Evolutionary conservation across 106 monocot genomes (phyloP), one percentile per base, ranked within the genome.

Genomic region (Acorus gramineus): DNA sequence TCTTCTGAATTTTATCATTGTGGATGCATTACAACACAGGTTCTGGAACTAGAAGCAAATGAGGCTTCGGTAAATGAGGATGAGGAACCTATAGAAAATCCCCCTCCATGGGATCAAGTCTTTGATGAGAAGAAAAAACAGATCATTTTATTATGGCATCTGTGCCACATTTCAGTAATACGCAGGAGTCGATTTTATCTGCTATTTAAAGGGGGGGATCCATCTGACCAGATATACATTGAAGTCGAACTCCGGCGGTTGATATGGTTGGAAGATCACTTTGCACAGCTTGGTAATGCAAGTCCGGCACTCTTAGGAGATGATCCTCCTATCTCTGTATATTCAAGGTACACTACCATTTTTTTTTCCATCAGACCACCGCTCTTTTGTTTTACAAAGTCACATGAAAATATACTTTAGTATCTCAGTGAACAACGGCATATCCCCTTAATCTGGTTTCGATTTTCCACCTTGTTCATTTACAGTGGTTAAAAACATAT

Each of bases 171-270:
- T 14, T 98, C 96, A 0, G 83, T 98, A 56, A 85, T 88, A 56
- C 96, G 91, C 47, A 68, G 96, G 2, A 85, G 91, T 42, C 96
- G 91, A 50, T 98, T 98, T 55, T 98, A 91, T 63, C 67, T 91
- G 49, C 60, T 98, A 52, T 98, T 98, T 71, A 76, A 66, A 28
- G 28, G 28, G 62, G 96, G 96, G 14, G 96, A 98, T 57, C 76
- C 80, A 63, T 85, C 91, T 28, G 96, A 98, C 73, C 83, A 98
- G 65, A 98, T 98, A 52, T 98, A 98, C 50, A 77, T 98, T 11
- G 91, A 98, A 63, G 96, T 98, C 44, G 96, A 98, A 73, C 70
- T 98, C 47, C 67, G 96, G 13, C 72, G 96, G 57, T 70, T 91
- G 56, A 80, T 66, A 49, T 98, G 96, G 96, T 60, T 98, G 65